Evolutionary conservation across 2,329 filamentous ascomycete genomes (phyloP).

Genomic region (Didymella sp.): DNA sequence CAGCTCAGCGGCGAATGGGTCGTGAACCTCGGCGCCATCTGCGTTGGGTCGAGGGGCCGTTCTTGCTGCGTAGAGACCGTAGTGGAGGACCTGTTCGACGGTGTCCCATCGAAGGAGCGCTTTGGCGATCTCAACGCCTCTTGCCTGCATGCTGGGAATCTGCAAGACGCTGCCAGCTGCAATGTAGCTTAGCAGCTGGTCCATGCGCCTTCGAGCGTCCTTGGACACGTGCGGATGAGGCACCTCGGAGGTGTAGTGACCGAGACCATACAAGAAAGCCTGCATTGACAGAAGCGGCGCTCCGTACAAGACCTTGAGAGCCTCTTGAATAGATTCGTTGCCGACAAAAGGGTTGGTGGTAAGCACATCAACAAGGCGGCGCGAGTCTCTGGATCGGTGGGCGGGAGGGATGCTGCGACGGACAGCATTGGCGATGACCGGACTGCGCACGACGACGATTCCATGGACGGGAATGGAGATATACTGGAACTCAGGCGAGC

Average conservation of each 20-base stretch:
- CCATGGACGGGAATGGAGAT: conserved; percentile 46
- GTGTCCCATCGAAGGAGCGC: conserved; percentile 68
- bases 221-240: conserved; percentile 31
- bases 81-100: conserved; percentile 66
- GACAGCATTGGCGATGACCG: conserved; percentile 42
- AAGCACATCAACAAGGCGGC: conserved; percentile 37
- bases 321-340: conserved; percentile 43
- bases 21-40: conserved; percentile 52
- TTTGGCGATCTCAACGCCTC: conserved; percentile 66
- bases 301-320: conserved; percentile 48
- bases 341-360: conserved; percentile 39
- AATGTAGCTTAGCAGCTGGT: conserved; percentile 63
- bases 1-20: conserved; percentile 62
- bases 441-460: conserved; percentile 46
- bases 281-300: conserved; percentile 39
- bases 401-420: conserved; percentile 28
- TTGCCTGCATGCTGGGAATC: conserved; percentile 62
- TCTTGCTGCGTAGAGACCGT: conserved; percentile 59
- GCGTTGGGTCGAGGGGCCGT: conserved; percentile 18
- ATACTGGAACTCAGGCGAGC: conserved; percentile 35
- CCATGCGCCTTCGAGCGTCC: conserved; percentile 47
- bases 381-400: conserved; percentile 35
- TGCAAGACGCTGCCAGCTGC: conserved; percentile 67
- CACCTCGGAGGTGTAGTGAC: conserved; percentile 34
- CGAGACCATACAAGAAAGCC: conserved; percentile 41